Conservation (phyloP, 2,329 filamentous ascomycete genomes). For the Sclerotinia trifoliorum region DNA sequence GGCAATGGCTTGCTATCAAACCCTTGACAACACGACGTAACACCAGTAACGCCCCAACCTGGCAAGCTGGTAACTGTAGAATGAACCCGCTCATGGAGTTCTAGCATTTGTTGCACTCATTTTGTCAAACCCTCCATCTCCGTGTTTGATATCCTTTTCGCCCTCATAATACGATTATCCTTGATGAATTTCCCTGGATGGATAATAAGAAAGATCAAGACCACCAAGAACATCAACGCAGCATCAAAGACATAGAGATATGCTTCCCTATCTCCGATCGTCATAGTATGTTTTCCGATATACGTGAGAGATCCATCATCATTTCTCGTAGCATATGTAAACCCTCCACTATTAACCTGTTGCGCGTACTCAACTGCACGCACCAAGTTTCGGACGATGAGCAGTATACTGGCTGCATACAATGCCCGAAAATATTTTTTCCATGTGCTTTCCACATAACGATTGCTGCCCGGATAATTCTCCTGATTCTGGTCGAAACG, state of each 20-base stretch:
- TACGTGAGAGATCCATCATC: not conserved
- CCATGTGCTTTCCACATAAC: not conserved
- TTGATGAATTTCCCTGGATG: constrained; percentile 12
- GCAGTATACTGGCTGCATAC: not conserved
- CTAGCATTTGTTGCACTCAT: not conserved
- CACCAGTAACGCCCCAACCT: too few species aligned
- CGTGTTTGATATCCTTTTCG: not conserved
- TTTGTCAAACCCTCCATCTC: not conserved
- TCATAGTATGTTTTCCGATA: not conserved
- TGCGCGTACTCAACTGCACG: constrained; percentile 1
- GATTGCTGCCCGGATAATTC: not conserved
- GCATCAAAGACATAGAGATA: not conserved
- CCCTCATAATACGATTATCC: not conserved
- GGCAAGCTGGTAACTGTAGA: too few species aligned
- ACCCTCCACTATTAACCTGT: not conserved
- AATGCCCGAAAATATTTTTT: constrained; percentile 11
- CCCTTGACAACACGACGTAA: too few species aligned
- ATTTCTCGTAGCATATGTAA: not conserved
- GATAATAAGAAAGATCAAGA: not conserved
- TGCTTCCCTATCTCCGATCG: not conserved
- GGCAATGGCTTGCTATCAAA: too few species aligned
- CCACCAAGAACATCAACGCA: not conserved
- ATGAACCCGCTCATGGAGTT: not conserved
- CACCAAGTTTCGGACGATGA: not conserved
- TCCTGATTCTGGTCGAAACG: not conserved